A percentile compares a stretch with the other conserved stretches of the same genome.
These are phyloP conservation scores for Saccharum spontaneum DNA, from an alignment of 176 grass and related monocot species.

Conservation along the genomic window DNA sequence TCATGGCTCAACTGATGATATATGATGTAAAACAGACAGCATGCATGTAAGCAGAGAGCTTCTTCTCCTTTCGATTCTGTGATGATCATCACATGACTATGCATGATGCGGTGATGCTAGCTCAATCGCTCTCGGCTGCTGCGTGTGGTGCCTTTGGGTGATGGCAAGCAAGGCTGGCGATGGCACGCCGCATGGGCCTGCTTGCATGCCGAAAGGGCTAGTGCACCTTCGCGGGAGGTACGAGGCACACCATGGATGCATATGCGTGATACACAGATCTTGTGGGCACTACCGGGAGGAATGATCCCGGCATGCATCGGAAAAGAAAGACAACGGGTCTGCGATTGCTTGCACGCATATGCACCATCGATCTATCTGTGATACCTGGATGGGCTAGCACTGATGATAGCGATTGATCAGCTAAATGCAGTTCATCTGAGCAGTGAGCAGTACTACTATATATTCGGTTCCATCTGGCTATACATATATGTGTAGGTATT, in stretches of 20 bases:
- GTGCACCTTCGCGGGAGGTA: neutral
- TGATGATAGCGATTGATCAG: neutral
- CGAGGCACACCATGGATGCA: neutral
- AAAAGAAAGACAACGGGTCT: neutral
- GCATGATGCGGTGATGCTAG: neutral
- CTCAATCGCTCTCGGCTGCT: neutral
- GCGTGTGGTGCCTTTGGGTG: neutral
- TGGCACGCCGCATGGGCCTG: neutral
- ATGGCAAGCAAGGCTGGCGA: constrained; percentile 7
- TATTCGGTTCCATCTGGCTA: neutral
- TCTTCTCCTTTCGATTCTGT: neutral
- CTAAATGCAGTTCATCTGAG: neutral
- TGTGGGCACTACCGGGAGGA: neutral
- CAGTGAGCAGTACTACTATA: neutral
- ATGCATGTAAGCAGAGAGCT: neutral
- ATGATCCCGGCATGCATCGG: neutral
- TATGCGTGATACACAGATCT: neutral
- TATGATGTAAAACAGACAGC: neutral
- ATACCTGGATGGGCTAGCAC: neutral
- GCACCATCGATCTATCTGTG: neutral
- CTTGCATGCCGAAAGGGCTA: neutral
- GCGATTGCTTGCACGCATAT: neutral
- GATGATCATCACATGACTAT: neutral
- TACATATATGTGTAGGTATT: too few species aligned
- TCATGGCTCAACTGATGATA: constrained; percentile 1